These are phyloP conservation scores for Cryptosporidium sp. DNA, from an alignment of 169 alveolate species.

Conservation along the genomic window DNA sequence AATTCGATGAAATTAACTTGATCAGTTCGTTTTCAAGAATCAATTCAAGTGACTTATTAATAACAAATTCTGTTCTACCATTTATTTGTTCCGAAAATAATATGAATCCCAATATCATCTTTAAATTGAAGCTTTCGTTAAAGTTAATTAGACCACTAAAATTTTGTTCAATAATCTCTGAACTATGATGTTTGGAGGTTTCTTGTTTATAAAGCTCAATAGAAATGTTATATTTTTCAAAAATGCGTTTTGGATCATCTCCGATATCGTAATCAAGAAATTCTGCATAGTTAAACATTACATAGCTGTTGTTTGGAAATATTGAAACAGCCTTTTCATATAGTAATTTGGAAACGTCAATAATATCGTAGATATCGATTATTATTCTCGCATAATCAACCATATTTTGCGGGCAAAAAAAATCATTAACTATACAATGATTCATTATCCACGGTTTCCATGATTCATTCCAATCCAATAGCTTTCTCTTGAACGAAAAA, in stretches of 20 bases:
- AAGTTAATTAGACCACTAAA: neutral
- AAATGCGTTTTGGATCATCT: conserved; percentile 4
- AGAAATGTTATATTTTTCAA: conserved; percentile 24
- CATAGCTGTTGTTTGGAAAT: conserved; percentile 30
- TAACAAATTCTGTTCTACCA: conserved; percentile 25
- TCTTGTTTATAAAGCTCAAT: conserved; percentile 22
- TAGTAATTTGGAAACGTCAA: conserved; percentile 37
- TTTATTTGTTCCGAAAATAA: conserved; percentile 22
- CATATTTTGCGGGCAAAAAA: conserved; percentile 43
- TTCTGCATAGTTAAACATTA: conserved; percentile 59
- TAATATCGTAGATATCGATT: conserved; percentile 42
- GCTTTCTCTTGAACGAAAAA: conserved; percentile 35
- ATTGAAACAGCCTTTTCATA: conserved; percentile 59
- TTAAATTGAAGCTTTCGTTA: conserved; percentile 10
- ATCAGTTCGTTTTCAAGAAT: conserved; percentile 39
- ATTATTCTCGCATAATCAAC: conserved; percentile 72
- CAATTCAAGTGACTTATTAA: conserved; percentile 4
- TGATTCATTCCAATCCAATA: conserved; percentile 61
- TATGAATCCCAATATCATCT: conserved; percentile 49
- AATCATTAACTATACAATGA: conserved; percentile 38
- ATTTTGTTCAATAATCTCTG: neutral
- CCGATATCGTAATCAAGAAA: conserved; percentile 68
- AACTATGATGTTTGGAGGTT: neutral
- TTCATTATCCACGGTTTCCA: conserved; percentile 67
- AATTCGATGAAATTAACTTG: conserved; percentile 6